phyloP scores from a whole-genome alignment of 202 grass and related monocot species.

The Schoenoplectus triqueter region DNA sequence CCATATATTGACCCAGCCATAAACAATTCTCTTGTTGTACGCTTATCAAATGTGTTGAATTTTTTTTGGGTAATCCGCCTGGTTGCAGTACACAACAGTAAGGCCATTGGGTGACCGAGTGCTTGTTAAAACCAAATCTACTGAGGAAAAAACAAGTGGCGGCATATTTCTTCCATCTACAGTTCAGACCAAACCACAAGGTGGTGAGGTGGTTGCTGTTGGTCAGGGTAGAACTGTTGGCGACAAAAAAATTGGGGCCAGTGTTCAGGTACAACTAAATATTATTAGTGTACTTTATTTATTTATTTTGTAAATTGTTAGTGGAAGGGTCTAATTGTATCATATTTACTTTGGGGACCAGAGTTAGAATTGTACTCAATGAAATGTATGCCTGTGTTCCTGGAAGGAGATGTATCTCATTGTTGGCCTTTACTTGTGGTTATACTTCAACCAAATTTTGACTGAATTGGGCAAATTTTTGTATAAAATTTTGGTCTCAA shows the following conservation, averaged over 20 bases:
- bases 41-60: constrained; percentile 22
- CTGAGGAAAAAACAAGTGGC: constrained; percentile 73
- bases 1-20: not conserved
- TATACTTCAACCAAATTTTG: not conserved
- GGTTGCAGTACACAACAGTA: constrained; percentile 79
- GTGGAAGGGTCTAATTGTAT: constrained; percentile 5
- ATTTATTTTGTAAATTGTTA: constrained; percentile 3
- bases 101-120: constrained; percentile 87
- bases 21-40: not conserved
- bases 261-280: constrained; percentile 54
- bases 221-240: constrained; percentile 76
- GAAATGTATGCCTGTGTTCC: not conserved
- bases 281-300: constrained; percentile 10
- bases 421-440: not conserved
- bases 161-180: constrained; percentile 87
- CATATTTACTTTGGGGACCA: not conserved
- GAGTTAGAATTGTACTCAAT: not conserved
- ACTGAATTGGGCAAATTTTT: not conserved
- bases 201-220: constrained; percentile 71
- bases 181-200: constrained; percentile 71
- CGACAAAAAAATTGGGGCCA: constrained; percentile 52
- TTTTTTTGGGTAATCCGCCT: constrained; percentile 7
- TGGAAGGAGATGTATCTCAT: not conserved
- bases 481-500: not conserved
- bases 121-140: constrained; percentile 70